Evolutionary conservation across 179 eudicot species (phyloP), one percentile per base, ranked within the genome.

Genomic region (Heliamphora pulchella): DNA sequence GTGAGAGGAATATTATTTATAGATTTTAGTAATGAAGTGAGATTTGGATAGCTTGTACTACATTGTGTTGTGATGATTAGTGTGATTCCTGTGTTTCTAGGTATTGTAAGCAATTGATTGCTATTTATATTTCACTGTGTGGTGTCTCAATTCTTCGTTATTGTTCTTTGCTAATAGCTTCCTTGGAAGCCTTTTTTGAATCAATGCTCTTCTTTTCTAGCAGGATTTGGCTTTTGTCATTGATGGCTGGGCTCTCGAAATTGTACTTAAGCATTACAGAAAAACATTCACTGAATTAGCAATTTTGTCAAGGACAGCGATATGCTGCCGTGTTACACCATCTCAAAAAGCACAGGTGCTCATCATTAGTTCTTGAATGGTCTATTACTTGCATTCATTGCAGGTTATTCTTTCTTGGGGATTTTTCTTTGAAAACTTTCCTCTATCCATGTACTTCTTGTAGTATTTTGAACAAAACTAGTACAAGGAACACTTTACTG

Each of bases 211-310:
- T 79, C 31, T 75, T 3, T 76, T 81, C 1, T 76, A 18, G 79
- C 90, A 96, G 99, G 99, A 96, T 75, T 93, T 92, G 73, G 99
- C 99, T 74, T 94, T 96, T 86, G 96, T 96, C 82, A 86, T 94
- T 85, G 99, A 94, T 89, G 99, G 99, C 15, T 92, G 97, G 96
- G 96, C 99, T 83, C 98, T 96, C 80, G 99, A 96, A 86, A 92
- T 96, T 83, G 91, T 92, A 48, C 90, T 96, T 47, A 91, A 88
- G 79, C 90, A 90, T 84, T 81, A 88, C 82, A 89, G 87, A 70
- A 92, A 89, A 80, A 83, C 92, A 76, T 96, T 96, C 82, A 91
- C 98, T 41, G 98, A 96, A 78, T 85, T 96, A 71, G 98, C 99
- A 75, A 89, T 94, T 80, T 81, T 92, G 84, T 91, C 98, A 77